Percentiles rank a stretch among this genome's conserved stretches.
Conservation (phyloP, 2,329 filamentous ascomycete genomes). For the Aspergillus sp. region DNA sequence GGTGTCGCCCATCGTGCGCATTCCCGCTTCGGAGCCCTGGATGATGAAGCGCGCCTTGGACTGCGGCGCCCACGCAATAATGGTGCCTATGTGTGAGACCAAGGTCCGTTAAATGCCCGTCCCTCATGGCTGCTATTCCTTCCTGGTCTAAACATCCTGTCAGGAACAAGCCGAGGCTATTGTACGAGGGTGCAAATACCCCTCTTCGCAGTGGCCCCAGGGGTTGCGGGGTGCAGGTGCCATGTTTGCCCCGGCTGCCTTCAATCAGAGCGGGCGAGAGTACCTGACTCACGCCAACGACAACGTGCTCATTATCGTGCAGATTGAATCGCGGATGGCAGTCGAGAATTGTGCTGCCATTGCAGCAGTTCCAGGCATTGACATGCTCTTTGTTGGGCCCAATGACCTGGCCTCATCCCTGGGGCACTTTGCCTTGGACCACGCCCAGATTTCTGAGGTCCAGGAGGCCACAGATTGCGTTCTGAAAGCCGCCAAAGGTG, state of each 20-base stretch:
- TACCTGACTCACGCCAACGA: conserved; percentile 57
- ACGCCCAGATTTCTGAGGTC: background rate
- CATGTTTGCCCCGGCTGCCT: background rate
- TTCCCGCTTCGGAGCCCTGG: background rate
- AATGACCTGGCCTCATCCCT: conserved; percentile 45
- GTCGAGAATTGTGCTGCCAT: conserved; percentile 46
- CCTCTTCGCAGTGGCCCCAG: background rate
- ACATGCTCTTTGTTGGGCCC: conserved; percentile 55
- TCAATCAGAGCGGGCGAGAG: conserved; percentile 27
- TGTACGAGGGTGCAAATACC: background rate
- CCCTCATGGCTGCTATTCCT: no score
- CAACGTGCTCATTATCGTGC: conserved; percentile 23
- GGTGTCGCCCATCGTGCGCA: background rate
- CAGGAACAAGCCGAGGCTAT: background rate
- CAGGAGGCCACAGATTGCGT: background rate
- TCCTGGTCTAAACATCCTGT: no score
- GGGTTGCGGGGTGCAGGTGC: background rate
- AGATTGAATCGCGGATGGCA: conserved; percentile 38
- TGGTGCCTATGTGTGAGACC: background rate
- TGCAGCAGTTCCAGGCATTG: conserved; percentile 52
- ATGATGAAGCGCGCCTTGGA: conserved; percentile 2
- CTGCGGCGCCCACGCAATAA: background rate
- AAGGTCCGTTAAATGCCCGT: background rate
- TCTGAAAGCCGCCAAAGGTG: background rate
- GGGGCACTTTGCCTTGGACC: background rate